Evolutionary conservation across 306 rosid genomes (phyloP).

Genomic region (Quercus aquifolioides): DNA sequence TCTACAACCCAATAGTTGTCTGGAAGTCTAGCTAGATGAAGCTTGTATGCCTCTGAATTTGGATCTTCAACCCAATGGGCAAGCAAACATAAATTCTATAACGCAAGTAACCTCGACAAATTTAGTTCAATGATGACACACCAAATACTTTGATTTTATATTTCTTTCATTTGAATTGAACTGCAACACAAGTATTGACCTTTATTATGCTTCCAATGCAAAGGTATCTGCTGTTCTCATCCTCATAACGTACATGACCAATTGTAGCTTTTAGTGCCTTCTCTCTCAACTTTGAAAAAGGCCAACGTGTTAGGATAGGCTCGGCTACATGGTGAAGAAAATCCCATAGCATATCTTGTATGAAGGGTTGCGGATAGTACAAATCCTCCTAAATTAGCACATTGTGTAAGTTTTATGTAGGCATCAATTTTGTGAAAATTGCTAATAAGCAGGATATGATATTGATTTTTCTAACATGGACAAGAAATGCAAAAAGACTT

Average conservation of each 20-base stretch:
- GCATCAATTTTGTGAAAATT: not conserved
- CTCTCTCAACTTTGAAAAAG: conserved; percentile 43
- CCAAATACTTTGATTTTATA: not conserved
- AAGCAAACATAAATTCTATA: conserved; percentile 47
- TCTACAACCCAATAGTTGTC: conserved; percentile 74
- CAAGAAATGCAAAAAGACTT: not conserved
- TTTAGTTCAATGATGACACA: not conserved
- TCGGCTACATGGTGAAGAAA: conserved; percentile 58
- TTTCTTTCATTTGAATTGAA: not conserved
- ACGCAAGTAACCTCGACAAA: not conserved
- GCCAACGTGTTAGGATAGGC: conserved; percentile 52
- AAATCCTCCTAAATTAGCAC: conserved; percentile 54
- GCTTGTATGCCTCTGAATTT: conserved; percentile 60
- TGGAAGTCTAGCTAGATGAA: conserved; percentile 61
- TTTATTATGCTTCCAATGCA: conserved; percentile 68
- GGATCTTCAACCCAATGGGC: conserved; percentile 70
- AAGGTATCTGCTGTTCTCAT: conserved; percentile 52
- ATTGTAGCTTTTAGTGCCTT: conserved; percentile 51
- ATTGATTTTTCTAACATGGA: not conserved
- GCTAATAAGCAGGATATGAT: not conserved
- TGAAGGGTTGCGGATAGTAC: conserved; percentile 56
- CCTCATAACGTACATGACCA: conserved; percentile 57
- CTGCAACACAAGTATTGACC: conserved; percentile 15
- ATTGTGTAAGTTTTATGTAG: not conserved
- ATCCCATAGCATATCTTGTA: conserved; percentile 68